Percentiles rank a stretch among this genome's conserved stretches.
These are phyloP conservation scores for Talaromyces proteolyticus DNA, from an alignment of 495 filamentous ascomycete species.

Conservation along the genomic window DNA sequence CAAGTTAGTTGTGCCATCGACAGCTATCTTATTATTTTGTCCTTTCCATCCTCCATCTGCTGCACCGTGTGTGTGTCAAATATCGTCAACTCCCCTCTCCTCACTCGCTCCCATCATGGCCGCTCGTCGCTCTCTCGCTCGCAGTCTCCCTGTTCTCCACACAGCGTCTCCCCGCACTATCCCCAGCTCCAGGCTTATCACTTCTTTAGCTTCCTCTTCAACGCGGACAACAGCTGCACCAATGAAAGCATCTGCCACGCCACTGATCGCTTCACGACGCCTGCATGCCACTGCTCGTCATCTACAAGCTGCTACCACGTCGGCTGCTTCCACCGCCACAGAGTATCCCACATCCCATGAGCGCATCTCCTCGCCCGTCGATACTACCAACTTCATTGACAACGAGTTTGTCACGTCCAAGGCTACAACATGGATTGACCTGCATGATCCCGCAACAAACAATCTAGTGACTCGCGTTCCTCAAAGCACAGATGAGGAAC, in stretches of 20 bases:
- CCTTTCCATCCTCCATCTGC: too few species aligned
- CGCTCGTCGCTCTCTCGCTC: constrained; percentile 36
- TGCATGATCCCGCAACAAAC: constrained; percentile 95
- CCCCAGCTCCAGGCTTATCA: constrained; percentile 1
- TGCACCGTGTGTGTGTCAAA: too few species aligned
- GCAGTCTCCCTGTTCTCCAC: constrained; percentile 38
- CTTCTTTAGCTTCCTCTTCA: constrained; percentile 11
- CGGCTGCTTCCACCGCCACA: constrained; percentile 54
- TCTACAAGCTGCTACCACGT: constrained; percentile 45
- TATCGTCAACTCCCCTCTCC: not conserved
- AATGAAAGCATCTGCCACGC: too few species aligned
- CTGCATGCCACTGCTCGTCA: constrained; percentile 60
- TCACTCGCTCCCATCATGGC: too few species aligned
- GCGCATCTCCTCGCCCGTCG: constrained; percentile 62
- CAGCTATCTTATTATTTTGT: too few species aligned
- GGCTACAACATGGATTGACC: constrained; percentile 79
- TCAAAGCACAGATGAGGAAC: constrained; percentile 86
- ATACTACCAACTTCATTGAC: constrained; percentile 89
- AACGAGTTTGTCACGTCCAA: constrained; percentile 79
- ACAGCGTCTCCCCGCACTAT: constrained; percentile 35
- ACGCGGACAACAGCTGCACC: constrained; percentile 9
- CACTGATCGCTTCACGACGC: too few species aligned
- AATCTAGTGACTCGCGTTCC: constrained; percentile 97
- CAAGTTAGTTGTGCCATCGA: too few species aligned
- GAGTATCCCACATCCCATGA: constrained; percentile 80